Conservation (phyloP, 129 eudicot species). For the Ambrosia artemisiifolia region DNA sequence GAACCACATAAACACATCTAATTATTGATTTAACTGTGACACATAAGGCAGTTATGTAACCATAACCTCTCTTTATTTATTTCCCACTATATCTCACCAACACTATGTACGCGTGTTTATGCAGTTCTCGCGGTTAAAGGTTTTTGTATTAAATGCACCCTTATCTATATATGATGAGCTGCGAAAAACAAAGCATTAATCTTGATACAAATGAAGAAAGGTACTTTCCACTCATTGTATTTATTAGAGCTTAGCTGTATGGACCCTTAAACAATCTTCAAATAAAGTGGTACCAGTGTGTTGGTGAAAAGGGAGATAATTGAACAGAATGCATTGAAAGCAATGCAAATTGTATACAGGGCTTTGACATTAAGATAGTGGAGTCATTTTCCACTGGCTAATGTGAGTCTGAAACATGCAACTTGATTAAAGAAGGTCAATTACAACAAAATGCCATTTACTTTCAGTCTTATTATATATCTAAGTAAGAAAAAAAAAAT, state of each 20-base stretch:
- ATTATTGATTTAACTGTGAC: neutral
- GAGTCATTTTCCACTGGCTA: slow-evolving; percentile 45
- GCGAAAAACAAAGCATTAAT: neutral
- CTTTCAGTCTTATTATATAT: neutral
- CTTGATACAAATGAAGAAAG: slow-evolving; percentile 24
- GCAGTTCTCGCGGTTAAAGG: neutral
- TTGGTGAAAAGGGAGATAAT: slow-evolving; percentile 30
- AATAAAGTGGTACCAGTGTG: slow-evolving; percentile 38
- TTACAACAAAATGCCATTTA: neutral
- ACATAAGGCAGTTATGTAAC: neutral
- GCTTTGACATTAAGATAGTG: slow-evolving; percentile 16
- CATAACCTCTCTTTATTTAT: neutral
- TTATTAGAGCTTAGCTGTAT: slow-evolving; percentile 44
- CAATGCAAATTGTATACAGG: slow-evolving; percentile 29
- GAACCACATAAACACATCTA: neutral
- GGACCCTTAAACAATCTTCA: slow-evolving; percentile 34
- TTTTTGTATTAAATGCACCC: neutral
- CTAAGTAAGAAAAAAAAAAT: neutral
- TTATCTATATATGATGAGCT: neutral
- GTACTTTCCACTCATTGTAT: slow-evolving; percentile 28
- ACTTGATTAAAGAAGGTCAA: slow-evolving; percentile 6
- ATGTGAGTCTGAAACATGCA: slow-evolving; percentile 22
- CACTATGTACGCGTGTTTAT: neutral
- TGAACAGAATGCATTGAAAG: slow-evolving; percentile 34
- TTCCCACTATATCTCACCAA: neutral